Conservation (phyloP, 306 rosid genomes). For the Macrotyloma uniflorum region DNA sequence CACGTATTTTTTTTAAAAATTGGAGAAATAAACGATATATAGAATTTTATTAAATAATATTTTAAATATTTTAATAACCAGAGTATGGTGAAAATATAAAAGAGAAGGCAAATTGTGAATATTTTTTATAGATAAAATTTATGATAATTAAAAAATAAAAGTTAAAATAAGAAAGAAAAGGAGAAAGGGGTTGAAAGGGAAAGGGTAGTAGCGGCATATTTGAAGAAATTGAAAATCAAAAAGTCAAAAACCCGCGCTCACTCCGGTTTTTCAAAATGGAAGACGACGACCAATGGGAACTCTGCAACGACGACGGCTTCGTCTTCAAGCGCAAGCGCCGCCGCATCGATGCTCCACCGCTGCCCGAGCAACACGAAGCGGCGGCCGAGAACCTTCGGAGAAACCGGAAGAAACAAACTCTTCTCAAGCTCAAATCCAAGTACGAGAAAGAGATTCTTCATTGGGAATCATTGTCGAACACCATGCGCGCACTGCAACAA, state of each 20-base stretch:
- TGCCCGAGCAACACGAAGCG: constrained; percentile 1
- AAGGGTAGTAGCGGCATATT: not conserved
- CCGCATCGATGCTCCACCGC: constrained; percentile 36
- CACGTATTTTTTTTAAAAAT: too few relatives aligned
- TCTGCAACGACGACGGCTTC: constrained; percentile 75
- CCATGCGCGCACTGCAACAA: constrained; percentile 56
- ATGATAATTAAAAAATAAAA: too few relatives aligned
- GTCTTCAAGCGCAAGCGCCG: constrained; percentile 74
- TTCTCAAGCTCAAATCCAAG: constrained; percentile 56
- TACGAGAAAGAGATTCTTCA: constrained; percentile 62
- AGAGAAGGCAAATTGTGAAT: too few relatives aligned
- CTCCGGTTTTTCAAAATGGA: constrained; percentile 29
- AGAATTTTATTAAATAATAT: too few relatives aligned
- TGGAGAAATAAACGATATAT: too few relatives aligned
- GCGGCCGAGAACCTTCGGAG: constrained; percentile 40
- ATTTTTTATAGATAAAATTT: too few relatives aligned
- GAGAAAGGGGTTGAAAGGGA: not conserved
- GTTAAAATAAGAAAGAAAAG: not conserved
- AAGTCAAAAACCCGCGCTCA: constrained; percentile 25
- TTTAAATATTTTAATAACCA: too few relatives aligned
- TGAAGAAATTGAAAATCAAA: not conserved
- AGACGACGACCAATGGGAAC: constrained; percentile 71
- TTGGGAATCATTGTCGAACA: constrained; percentile 66
- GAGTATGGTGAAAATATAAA: too few relatives aligned
- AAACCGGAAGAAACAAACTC: constrained; percentile 60